These are phyloP conservation scores for Macrophomina pseudophaseolina DNA, from an alignment of 2,329 filamentous ascomycete species.

Conservation along the genomic window DNA sequence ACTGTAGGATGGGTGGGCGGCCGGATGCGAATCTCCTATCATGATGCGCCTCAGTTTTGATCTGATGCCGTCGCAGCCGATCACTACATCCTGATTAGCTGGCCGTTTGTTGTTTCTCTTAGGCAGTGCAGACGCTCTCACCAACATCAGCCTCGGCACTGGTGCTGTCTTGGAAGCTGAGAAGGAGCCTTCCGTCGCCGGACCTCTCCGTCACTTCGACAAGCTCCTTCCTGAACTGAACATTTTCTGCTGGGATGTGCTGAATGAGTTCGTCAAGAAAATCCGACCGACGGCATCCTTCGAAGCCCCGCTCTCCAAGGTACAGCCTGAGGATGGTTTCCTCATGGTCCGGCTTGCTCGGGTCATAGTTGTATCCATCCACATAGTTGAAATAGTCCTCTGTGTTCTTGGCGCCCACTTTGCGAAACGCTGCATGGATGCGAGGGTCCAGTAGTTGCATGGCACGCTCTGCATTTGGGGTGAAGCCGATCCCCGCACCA, in stretches of 20 bases:
- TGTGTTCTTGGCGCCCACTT: conserved; percentile 1
- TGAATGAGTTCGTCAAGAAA: conserved; percentile 29
- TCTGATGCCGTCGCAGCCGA: conserved; percentile 20
- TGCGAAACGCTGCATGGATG: conserved; percentile 1
- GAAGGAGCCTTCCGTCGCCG: conserved; percentile 31
- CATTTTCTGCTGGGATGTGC: conserved; percentile 22
- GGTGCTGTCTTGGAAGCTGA: conserved; percentile 45
- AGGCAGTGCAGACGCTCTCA: conserved; percentile 1
- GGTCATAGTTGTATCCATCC: conserved; percentile 25
- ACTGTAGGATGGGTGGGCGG: conserved; percentile 13
- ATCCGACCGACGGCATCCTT: conserved; percentile 26
- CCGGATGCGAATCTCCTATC: not conserved
- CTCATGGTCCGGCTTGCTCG: conserved; percentile 4
- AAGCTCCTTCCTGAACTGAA: conserved; percentile 29
- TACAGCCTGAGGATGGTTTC: conserved; percentile 29
- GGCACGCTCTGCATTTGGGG: conserved; percentile 14
- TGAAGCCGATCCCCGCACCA: conserved; percentile 35
- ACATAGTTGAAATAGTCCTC: conserved; percentile 27
- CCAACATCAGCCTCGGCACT: conserved; percentile 35
- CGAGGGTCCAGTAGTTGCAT: not conserved
- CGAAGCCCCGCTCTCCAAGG: conserved; percentile 30
- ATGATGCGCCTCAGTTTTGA: conserved; percentile 15
- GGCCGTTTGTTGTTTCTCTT: not conserved
- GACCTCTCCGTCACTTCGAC: conserved; percentile 20
- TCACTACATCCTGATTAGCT: not conserved